Conservation (phyloP, 2,329 filamentous ascomycete genomes). For the Phaeosphaeriaceae sp. region DNA sequence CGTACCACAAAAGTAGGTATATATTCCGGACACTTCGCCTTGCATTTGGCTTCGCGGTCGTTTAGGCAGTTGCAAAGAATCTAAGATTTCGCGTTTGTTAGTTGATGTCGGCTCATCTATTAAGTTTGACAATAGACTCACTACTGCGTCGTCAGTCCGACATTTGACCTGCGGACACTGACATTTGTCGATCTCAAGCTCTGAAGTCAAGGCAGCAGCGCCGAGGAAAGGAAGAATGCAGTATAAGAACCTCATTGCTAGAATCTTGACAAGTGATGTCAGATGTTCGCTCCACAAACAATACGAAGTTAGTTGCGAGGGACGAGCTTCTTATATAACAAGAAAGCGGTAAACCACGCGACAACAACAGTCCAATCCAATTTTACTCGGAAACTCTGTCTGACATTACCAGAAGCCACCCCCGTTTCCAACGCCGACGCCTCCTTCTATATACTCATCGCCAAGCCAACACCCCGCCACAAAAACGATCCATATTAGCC, state of each 20-base stretch:
- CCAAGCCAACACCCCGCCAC: constrained; percentile 4
- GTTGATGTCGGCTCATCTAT: neutral
- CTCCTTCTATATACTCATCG: constrained; percentile 6
- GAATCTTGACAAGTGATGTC: neutral
- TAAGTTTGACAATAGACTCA: constrained; percentile 10
- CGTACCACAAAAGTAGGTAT: constrained; percentile 22
- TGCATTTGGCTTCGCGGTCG: constrained; percentile 29
- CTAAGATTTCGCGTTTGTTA: constrained; percentile 11
- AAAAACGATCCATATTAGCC: constrained; percentile 1
- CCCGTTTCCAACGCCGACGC: too few species aligned
- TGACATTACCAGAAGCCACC: neutral
- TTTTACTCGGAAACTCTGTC: too few species aligned
- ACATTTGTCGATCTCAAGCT: constrained; percentile 15
- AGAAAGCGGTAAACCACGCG: neutral
- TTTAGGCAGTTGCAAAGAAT: constrained; percentile 38
- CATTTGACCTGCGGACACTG: constrained; percentile 39
- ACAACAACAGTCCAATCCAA: neutral
- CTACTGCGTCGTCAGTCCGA: constrained; percentile 21
- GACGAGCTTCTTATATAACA: too few species aligned
- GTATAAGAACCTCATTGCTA: constrained; percentile 30
- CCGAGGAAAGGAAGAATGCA: constrained; percentile 24
- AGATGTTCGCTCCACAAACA: too few species aligned
- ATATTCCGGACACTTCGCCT: constrained; percentile 32
- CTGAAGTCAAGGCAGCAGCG: constrained; percentile 22
- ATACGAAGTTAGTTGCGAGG: too few species aligned